Percentiles rank a stretch among this genome's conserved stretches.
These are phyloP conservation scores for Rubia tinctorum DNA, from an alignment of 305 asterid genomes.

Conservation along the genomic window DNA sequence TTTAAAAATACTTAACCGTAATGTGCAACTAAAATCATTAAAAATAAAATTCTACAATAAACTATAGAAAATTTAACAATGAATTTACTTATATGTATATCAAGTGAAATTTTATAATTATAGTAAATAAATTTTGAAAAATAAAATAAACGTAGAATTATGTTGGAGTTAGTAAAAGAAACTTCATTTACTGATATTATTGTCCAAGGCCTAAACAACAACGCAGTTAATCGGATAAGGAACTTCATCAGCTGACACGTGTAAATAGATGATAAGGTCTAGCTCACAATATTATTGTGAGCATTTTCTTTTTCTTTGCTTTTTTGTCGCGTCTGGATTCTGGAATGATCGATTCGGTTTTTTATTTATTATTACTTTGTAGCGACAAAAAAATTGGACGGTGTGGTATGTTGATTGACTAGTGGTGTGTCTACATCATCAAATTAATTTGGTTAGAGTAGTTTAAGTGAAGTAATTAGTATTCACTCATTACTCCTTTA, in stretches of 20 bases:
- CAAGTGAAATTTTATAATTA: too few relatives aligned
- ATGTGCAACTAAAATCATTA: too few relatives aligned
- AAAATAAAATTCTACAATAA: too few relatives aligned
- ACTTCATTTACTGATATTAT: too few relatives aligned
- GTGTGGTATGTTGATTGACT: not conserved
- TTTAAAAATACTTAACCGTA: too few relatives aligned
- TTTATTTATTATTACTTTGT: not conserved
- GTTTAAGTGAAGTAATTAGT: too few relatives aligned
- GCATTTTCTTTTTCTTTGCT: not conserved
- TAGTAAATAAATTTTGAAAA: too few relatives aligned
- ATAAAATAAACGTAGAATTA: too few relatives aligned
- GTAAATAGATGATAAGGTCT: conserved; percentile 5
- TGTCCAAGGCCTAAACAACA: not conserved
- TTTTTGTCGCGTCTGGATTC: not conserved
- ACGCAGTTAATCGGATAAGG: not conserved
- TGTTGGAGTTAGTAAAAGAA: too few relatives aligned
- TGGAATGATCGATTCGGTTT: conserved; percentile 15
- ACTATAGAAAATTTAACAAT: too few relatives aligned
- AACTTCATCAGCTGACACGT: conserved; percentile 15
- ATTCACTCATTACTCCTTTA: too few relatives aligned
- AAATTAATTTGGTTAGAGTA: not conserved
- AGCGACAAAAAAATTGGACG: not conserved
- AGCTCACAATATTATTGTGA: not conserved
- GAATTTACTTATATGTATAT: too few relatives aligned
- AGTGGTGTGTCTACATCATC: not conserved